Percentiles rank a stretch among this genome's conserved stretches.
Evolutionary conservation across 805 yeast species (phyloP).

Genomic region (Dipodascus geniculatus): DNA sequence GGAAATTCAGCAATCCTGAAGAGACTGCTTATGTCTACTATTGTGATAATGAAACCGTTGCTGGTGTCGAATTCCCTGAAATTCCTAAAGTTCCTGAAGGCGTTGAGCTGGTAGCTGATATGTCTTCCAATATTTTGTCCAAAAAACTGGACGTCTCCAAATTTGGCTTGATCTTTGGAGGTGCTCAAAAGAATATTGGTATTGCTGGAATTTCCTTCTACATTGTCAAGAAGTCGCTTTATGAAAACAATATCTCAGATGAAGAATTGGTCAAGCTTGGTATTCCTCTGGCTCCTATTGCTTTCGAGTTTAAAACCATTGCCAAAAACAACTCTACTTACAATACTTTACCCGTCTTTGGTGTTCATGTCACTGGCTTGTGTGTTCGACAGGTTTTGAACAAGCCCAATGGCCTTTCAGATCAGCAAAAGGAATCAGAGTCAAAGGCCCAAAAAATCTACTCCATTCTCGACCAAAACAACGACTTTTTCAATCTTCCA

Average conservation of each 20-base stretch:
- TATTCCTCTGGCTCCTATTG: constrained; percentile 80
- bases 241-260: constrained; percentile 50
- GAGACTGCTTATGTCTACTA: constrained; percentile 76
- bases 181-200: constrained; percentile 97
- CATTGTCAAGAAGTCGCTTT: constrained; percentile 70
- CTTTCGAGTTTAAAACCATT: constrained; percentile 76
- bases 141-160: constrained; percentile 68
- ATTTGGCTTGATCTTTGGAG: constrained; percentile 88
- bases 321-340: constrained; percentile 86
- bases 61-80: constrained; percentile 77
- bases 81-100: constrained; percentile 45
- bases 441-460: constrained; percentile 58
- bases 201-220: constrained; percentile 90
- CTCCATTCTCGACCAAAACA: constrained; percentile 48
- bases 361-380: constrained; percentile 73
- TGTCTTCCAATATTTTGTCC: constrained; percentile 87
- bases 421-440: constrained; percentile 45
- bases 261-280: constrained; percentile 39
- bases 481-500: constrained; percentile 54
- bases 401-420: constrained; percentile 55
- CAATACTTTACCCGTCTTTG: constrained; percentile 91
- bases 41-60: constrained; percentile 96
- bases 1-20: constrained; percentile 46
- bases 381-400: constrained; percentile 53
- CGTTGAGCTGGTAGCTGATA: constrained; percentile 81